Base-by-base conservation (phyloP, 805 yeast species). In the Ogataea philodendri region DNA sequence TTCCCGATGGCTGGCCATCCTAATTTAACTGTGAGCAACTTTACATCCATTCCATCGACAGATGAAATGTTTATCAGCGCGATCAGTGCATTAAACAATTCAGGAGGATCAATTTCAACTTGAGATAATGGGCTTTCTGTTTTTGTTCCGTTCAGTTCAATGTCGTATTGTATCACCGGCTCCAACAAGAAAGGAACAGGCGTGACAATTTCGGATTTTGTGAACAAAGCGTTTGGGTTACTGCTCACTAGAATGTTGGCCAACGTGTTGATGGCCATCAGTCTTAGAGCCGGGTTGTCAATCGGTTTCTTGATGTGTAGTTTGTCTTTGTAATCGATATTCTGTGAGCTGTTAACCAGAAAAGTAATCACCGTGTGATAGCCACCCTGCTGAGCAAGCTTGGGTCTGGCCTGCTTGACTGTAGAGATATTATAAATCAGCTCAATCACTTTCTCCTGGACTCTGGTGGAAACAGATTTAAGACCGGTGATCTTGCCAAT, bases 1-100 rank as follows among this genome's bases (percentile, higher is more conserved):
- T 64, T 61, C n/a, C 61, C 51, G 11, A 74, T 43, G 39, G 42
- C 57, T 53, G 40, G 60, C 68, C 36, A 67, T 28, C 51, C 62
- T 44, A 42, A 47, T 21, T 32, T 64, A 47, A 69, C 57, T 5
- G 60, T 49, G 7, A 60, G 48, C 35, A 64, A 62, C 21, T 72
- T 60, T 3, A 62, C 58, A 1, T 52, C 43, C 18, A 49, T 47
- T 7, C 55, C 43, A 3, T 60, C 62, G 2, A 64, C 41, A 0
- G 81, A 68, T 0, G 78, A 55, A 4, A 76, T 35, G 45, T 77
- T 76, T 8, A 78, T 70, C 28, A 77, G 56, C 0, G 80, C 73
- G 14, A 72, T 50, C 21, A 76, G 54, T 0, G 69, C 45, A 39
- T 70, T 74, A 42, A 66, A 69, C 17, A 62, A 60, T 39, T 74